Conservation (phyloP, 1,139 yeast genomes). For the Pichia norvegensis region DNA sequence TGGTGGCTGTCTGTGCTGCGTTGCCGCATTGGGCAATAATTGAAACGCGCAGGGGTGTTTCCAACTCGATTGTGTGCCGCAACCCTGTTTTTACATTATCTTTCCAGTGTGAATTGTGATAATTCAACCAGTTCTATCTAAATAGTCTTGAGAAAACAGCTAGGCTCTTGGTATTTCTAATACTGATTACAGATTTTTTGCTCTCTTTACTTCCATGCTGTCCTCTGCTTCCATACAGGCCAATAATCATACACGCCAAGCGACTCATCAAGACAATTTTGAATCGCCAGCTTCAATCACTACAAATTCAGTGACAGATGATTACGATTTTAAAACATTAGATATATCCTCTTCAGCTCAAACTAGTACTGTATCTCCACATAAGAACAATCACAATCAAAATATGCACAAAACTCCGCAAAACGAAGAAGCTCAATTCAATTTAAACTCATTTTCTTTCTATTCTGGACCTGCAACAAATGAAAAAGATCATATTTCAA, state of each 20-base stretch:
- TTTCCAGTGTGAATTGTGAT: no score
- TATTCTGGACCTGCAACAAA: conserved; percentile 33
- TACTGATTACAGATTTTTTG: no score
- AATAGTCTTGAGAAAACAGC: no score
- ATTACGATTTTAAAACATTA: conserved; percentile 25
- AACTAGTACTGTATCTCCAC: conserved; percentile 27
- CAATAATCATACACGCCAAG: not conserved
- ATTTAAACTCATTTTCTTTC: conserved; percentile 22
- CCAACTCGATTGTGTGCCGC: no score
- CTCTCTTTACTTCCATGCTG: not conserved
- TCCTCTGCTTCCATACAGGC: not conserved
- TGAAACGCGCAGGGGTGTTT: not conserved
- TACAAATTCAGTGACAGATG: conserved; percentile 26
- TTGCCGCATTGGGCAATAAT: not conserved
- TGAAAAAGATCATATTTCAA: conserved; percentile 36
- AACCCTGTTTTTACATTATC: no score
- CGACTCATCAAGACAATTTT: not conserved
- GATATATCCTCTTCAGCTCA: conserved; percentile 30
- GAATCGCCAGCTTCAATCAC: conserved; percentile 24
- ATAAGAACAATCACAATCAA: not conserved
- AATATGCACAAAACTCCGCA: not conserved
- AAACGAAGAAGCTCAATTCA: conserved; percentile 13
- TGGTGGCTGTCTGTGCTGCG: not conserved
- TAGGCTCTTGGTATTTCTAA: no score
- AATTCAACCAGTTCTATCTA: no score